Conservation (phyloP, 1,284 basidiomycete genomes). For the Ganoderma multipileum region DNA sequence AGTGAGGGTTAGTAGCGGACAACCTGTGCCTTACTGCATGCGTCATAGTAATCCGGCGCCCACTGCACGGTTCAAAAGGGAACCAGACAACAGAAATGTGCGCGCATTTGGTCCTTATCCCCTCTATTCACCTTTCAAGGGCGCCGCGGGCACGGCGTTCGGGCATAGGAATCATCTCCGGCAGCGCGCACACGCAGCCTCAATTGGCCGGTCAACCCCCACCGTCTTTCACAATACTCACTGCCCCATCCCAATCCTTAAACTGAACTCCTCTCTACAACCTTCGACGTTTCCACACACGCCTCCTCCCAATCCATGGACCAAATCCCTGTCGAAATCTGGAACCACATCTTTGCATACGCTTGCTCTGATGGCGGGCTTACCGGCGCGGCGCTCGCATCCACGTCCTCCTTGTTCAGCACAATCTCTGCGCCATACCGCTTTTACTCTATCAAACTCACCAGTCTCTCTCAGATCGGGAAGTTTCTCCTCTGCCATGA, state of each 20-base stretch:
- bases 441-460: constrained; percentile 23
- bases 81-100: not conserved
- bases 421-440: constrained; percentile 14
- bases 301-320: not conserved
- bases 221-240: not conserved
- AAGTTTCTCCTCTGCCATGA: constrained; percentile 11
- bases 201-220: not conserved
- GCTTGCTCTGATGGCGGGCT: constrained; percentile 23
- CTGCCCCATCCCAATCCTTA: not conserved
- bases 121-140: not conserved
- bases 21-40: not conserved
- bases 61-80: not conserved
- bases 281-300: not conserved
- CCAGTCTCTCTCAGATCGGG: constrained; percentile 14
- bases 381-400: constrained; percentile 19
- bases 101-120: not conserved
- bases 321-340: not conserved
- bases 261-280: not conserved
- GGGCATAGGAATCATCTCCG: not conserved
- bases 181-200: not conserved
- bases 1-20: not conserved
- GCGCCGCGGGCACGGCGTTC: constrained; percentile 1
- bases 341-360: constrained; percentile 15
- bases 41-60: not conserved
- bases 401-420: constrained; percentile 19